Percentiles rank a stretch among this genome's conserved stretches.
Evolutionary conservation across 176 grass and related monocot genomes (phyloP).

Genomic region (Urochloa ruziziensis): DNA sequence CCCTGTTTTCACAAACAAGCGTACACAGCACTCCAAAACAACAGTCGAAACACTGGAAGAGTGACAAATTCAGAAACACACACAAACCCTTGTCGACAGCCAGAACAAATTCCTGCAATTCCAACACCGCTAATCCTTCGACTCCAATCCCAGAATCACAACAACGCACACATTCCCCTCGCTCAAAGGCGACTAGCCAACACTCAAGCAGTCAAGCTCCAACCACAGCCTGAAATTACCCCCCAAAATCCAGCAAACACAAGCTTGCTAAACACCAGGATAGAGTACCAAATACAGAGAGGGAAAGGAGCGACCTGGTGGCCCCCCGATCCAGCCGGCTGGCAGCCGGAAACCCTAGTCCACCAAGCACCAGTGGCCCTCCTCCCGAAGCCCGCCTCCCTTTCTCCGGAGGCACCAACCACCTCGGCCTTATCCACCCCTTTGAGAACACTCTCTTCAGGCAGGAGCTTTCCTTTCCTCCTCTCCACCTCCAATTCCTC

Average conservation of each 20-base stretch:
- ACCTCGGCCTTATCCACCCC: background rate
- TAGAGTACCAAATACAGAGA: background rate
- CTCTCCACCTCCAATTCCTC: background rate
- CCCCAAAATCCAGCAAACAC: background rate
- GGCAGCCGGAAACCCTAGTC: constrained; percentile 46
- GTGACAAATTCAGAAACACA: background rate
- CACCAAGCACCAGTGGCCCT: background rate
- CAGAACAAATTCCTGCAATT: background rate
- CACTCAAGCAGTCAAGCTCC: background rate
- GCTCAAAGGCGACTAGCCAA: background rate
- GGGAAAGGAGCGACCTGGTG: constrained; percentile 18
- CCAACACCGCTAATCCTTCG: background rate
- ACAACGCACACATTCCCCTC: background rate
- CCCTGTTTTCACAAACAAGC: background rate
- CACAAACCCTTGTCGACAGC: constrained; percentile 5
- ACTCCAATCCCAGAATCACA: background rate
- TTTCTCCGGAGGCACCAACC: background rate
- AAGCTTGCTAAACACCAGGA: background rate
- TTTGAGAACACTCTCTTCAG: background rate
- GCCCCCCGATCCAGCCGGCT: constrained; percentile 1
- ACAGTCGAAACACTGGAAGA: background rate
- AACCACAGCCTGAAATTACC: background rate
- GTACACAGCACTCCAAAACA: background rate
- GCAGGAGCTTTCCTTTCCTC: constrained; percentile 16
- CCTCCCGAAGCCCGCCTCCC: background rate